Conservation (phyloP, 2,329 filamentous ascomycete species). For the Cytospora paraplurivora region DNA sequence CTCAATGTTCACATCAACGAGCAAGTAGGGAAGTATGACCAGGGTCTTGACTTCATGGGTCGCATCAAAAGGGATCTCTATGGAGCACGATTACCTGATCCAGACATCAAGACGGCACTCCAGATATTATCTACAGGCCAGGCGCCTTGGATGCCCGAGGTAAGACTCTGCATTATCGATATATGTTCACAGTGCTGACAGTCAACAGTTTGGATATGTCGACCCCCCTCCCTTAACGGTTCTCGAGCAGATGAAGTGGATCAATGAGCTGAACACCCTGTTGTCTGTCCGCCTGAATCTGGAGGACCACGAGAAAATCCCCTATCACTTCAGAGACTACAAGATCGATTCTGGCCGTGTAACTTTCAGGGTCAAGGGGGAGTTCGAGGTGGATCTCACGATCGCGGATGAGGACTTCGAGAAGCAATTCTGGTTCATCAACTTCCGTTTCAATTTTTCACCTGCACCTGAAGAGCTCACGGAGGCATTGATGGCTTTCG, state of each 20-base stretch:
- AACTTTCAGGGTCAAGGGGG: conserved; percentile 78
- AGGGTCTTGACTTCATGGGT: conserved; percentile 63
- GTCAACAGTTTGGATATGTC: conserved; percentile 70
- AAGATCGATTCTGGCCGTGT: conserved; percentile 82
- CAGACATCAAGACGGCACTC: conserved; percentile 86
- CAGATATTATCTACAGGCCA: conserved; percentile 80
- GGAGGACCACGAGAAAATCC: conserved; percentile 76
- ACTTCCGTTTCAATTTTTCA: conserved; percentile 80
- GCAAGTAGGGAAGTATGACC: conserved; percentile 62
- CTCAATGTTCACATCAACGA: conserved; percentile 73
- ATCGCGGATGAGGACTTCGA: conserved; percentile 82
- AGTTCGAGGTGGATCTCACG: conserved; percentile 92
- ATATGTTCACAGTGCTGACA: conserved; percentile 39
- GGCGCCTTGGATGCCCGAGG: conserved; percentile 77
- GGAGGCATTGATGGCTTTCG: conserved; percentile 61
- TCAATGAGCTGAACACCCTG: conserved; percentile 81
- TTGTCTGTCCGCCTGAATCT: conserved; percentile 83
- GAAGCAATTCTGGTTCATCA: conserved; percentile 91
- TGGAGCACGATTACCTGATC: conserved; percentile 77
- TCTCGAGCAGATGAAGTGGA: conserved; percentile 70
- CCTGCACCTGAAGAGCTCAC: conserved; percentile 66
- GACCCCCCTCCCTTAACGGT: conserved; percentile 70
- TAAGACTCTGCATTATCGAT: conserved; percentile 44
- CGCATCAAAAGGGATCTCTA: conserved; percentile 74
- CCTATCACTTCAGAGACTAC: conserved; percentile 76